These are phyloP conservation scores for Alternaria arbusti DNA, from an alignment of 2,329 filamentous ascomycete genomes.

Conservation along the genomic window DNA sequence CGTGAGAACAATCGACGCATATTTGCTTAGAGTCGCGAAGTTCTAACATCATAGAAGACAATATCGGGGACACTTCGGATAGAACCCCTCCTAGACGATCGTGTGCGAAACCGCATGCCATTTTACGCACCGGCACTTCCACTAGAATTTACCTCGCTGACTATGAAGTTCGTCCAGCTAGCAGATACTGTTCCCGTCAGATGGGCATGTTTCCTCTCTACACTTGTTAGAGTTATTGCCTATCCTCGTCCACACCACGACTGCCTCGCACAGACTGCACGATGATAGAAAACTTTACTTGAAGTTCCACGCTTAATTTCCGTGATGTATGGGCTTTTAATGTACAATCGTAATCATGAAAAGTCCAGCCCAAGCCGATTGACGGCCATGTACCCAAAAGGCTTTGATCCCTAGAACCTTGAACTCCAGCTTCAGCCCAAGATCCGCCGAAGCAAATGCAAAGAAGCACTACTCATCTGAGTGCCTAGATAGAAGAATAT, in stretches of 20 bases:
- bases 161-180: neutral
- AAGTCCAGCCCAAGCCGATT: neutral
- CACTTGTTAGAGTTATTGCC: neutral
- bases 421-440: constrained; percentile 16
- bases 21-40: neutral
- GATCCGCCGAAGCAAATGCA: constrained; percentile 17
- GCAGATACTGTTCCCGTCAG: neutral
- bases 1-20: neutral
- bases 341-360: constrained; percentile 21
- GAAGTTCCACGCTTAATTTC: neutral
- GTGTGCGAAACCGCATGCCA: neutral
- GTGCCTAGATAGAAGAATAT: neutral
- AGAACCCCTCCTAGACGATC: neutral
- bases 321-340: constrained; percentile 9
- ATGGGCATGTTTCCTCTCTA: neutral
- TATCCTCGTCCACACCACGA: neutral
- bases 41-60: neutral
- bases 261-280: neutral
- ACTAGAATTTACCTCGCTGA: neutral
- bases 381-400: neutral
- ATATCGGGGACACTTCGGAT: neutral
- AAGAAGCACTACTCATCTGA: neutral
- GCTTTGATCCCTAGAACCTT: neutral
- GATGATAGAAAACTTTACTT: neutral
- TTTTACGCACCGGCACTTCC: neutral